phyloP scores from a whole-genome alignment of 345 rosid genomes.

The Raphanus sativus region DNA sequence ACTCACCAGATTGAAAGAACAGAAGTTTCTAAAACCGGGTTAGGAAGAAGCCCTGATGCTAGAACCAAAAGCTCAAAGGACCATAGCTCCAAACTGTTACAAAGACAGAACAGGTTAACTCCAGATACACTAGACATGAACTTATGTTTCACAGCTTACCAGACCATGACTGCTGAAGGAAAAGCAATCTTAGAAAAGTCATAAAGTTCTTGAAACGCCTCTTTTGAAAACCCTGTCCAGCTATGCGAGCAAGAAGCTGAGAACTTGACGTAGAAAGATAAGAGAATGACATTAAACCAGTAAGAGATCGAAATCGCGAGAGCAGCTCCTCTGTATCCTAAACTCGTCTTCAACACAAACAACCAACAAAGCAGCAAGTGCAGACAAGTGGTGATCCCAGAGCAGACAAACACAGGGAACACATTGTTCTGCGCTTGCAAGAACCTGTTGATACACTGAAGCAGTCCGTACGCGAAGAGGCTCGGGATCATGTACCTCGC shows the following conservation, averaged over 20 bases:
- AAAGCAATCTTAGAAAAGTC: conserved; percentile 27
- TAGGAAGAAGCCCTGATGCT: neutral
- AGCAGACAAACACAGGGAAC: conserved; percentile 48
- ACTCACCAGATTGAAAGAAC: neutral
- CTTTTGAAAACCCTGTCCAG: conserved; percentile 41
- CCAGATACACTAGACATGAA: neutral
- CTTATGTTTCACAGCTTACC: conserved; percentile 6
- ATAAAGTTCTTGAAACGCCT: conserved; percentile 16
- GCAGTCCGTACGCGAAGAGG: conserved; percentile 45
- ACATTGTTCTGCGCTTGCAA: conserved; percentile 53
- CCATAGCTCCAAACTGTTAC: conserved; percentile 25
- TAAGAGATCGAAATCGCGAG: conserved; percentile 44
- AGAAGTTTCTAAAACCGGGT: neutral
- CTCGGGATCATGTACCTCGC: conserved; percentile 48
- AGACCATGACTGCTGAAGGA: conserved; percentile 43
- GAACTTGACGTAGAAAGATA: conserved; percentile 35
- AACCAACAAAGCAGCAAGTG: conserved; percentile 50
- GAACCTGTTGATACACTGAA: conserved; percentile 48
- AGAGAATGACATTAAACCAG: conserved; percentile 39
- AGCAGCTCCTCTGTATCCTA: conserved; percentile 59
- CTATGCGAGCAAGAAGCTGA: conserved; percentile 37
- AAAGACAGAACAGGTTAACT: neutral
- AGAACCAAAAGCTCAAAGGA: conserved; percentile 14
- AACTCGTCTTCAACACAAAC: conserved; percentile 43
- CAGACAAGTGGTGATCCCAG: conserved; percentile 45